phyloP scores from a whole-genome alignment of 2,329 filamentous ascomycete species.

The Reticulascus tulasneorum region DNA sequence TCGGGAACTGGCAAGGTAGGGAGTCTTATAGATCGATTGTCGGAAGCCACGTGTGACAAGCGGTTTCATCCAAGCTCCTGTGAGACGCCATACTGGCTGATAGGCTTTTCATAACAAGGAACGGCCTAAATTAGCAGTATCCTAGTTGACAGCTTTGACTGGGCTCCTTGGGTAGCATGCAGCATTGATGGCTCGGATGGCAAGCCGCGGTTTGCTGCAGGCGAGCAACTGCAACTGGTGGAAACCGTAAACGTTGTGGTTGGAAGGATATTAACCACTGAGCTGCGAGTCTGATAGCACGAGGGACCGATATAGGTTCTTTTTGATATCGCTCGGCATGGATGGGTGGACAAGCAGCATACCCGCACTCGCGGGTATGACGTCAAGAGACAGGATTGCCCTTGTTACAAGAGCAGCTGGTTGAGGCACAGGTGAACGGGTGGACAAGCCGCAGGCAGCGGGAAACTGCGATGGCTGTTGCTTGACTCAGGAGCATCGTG shows the following conservation, averaged over 20 bases:
- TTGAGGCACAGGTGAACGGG: too few species aligned
- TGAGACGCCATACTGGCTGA: not conserved
- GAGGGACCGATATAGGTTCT: constrained; percentile 8
- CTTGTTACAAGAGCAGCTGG: too few species aligned
- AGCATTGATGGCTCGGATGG: constrained; percentile 10
- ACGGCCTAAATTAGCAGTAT: too few species aligned
- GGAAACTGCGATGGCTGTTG: too few species aligned
- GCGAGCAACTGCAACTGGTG: constrained; percentile 3
- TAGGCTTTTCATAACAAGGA: constrained; percentile 2
- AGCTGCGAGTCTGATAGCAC: constrained; percentile 13
- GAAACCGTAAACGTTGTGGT: constrained; percentile 1
- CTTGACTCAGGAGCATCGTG: too few species aligned
- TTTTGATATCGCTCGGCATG: constrained; percentile 2
- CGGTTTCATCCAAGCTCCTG: constrained; percentile 7
- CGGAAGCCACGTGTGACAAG: constrained; percentile 6
- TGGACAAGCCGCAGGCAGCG: too few species aligned
- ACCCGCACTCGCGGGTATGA: not conserved
- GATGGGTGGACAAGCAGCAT: too few species aligned
- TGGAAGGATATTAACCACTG: constrained; percentile 9
- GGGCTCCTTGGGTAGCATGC: constrained; percentile 3
- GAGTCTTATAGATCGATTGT: constrained; percentile 3
- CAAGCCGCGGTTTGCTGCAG: constrained; percentile 5
- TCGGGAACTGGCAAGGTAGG: constrained; percentile 1
- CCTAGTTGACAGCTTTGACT: too few species aligned
- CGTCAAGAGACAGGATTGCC: constrained; percentile 1